These are phyloP conservation scores for Cenchrus americanus DNA, from an alignment of 176 grass and related monocot genomes.

Conservation along the genomic window DNA sequence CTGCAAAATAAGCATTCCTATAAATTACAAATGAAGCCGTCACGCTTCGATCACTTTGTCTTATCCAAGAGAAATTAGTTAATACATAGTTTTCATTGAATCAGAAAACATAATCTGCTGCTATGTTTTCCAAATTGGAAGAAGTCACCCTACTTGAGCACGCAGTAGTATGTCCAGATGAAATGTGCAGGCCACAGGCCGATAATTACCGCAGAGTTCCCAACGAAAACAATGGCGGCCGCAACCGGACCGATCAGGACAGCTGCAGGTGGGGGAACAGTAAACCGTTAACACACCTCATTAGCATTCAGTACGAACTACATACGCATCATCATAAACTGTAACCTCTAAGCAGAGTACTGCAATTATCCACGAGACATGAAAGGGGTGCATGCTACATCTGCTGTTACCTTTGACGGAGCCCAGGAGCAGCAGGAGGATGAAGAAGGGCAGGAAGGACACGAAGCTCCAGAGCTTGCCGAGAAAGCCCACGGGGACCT, in stretches of 20 bases:
- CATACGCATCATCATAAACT: background rate
- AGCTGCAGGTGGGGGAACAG: slow-evolving; percentile 49
- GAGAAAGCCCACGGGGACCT: slow-evolving; percentile 67
- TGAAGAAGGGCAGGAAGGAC: slow-evolving; percentile 79
- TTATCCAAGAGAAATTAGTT: background rate
- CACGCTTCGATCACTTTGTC: background rate
- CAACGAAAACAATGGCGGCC: slow-evolving; percentile 54
- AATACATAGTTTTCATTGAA: background rate
- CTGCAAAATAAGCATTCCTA: slow-evolving; percentile 32
- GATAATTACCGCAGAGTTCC: slow-evolving; percentile 63
- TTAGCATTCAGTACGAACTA: background rate
- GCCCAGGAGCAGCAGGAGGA: slow-evolving; percentile 69
- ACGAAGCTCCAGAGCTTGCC: slow-evolving; percentile 77
- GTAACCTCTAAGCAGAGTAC: background rate
- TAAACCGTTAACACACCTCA: background rate
- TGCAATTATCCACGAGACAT: background rate
- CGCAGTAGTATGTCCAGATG: slow-evolving; percentile 86
- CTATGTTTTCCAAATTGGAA: background rate
- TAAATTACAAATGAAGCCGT: background rate
- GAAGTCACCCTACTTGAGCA: slow-evolving; percentile 66
- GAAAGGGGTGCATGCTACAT: background rate
- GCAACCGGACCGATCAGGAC: slow-evolving; percentile 52
- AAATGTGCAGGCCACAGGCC: slow-evolving; percentile 89
- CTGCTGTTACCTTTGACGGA: slow-evolving; percentile 61
- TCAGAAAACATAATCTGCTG: background rate